Base-by-base conservation (phyloP, 129 eudicot genomes). In the Logfia minima region DNA sequence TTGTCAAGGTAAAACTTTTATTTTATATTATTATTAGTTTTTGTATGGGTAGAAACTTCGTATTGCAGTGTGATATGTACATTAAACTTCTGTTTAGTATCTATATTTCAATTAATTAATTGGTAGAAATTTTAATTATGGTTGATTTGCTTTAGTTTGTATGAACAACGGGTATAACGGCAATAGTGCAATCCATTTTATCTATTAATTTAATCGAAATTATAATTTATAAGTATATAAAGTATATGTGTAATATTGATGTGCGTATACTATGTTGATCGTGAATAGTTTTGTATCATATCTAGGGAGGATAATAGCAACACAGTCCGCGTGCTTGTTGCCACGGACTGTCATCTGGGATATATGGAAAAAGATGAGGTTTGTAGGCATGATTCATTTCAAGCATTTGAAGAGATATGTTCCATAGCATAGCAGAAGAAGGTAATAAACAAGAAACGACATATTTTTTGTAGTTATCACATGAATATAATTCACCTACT, bases 281-380 rank as follows among this genome's bases (percentile, higher is more conserved):
- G 31, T 43, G 61, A 19, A 66, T 11, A 16, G 48, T 63, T 28
- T 11, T 60, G 66, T 66, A 61, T 73, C 70, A 82, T 75, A 34
- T 88, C 34, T 88, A 94, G 99, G 89, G 97, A 94, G 62, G 97
- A 94, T 65, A 26, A 16, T 10, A 85, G 89, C 72, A 74, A 85
- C 77, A 87, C 96, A 53, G 84, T 94, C 59, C 93, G 99, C 14
- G 74, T 94, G 66, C 96, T 95, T 69, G 84, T 95, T 51, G 97
- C 99, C 14, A 95, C 99, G 9, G 99, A 95, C 75, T 95, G 99
- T 78, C 99, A 95, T 76, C 81, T 95, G 68, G 99, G 99, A 17
- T 95, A 95, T 77, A 89, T 95, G 97, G 97, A 95, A 85, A 95
- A 91, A 79, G 97, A 95, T 59, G 99, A 95, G 82, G 86, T 95